Conservation (phyloP, 2,329 filamentous ascomycete genomes). For the Fusarium verticillioides region DNA sequence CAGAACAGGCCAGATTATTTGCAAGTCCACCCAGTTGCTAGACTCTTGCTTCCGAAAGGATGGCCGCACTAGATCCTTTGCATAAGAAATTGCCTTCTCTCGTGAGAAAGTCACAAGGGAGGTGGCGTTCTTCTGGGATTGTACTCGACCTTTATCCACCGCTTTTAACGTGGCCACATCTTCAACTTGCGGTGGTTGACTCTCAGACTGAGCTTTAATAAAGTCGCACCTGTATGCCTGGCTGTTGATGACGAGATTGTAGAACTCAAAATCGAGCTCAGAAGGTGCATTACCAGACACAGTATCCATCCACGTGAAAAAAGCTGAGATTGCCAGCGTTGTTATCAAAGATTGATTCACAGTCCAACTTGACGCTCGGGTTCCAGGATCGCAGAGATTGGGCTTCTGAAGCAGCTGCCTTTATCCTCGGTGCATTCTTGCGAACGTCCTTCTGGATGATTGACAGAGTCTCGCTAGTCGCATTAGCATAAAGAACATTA, state of each 20-base stretch:
- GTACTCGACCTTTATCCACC: not conserved
- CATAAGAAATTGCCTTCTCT: not conserved
- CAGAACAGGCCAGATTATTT: not conserved
- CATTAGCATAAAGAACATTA: too few species aligned
- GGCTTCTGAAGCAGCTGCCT: rapidly evolving
- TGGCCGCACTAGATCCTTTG: rapidly evolving
- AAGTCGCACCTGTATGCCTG: too few species aligned
- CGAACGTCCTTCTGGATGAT: not conserved
- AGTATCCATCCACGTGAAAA: rapidly evolving
- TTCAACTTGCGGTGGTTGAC: too few species aligned
- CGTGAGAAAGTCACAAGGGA: rapidly evolving
- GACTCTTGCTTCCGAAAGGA: not conserved
- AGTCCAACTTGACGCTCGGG: not conserved
- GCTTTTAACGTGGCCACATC: too few species aligned
- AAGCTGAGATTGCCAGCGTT: rapidly evolving
- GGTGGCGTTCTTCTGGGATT: rapidly evolving
- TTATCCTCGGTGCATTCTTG: rapidly evolving
- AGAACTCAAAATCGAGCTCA: not conserved
- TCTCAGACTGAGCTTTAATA: too few species aligned
- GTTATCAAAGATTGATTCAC: rapidly evolving
- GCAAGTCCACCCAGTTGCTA: rapidly evolving
- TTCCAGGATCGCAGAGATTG: rapidly evolving
- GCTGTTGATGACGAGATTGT: not conserved
- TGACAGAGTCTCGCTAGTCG: rapidly evolving
- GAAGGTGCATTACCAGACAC: not conserved